Conservation (phyloP, 2,329 filamentous ascomycete species). For the Neonectria coccinea region DNA sequence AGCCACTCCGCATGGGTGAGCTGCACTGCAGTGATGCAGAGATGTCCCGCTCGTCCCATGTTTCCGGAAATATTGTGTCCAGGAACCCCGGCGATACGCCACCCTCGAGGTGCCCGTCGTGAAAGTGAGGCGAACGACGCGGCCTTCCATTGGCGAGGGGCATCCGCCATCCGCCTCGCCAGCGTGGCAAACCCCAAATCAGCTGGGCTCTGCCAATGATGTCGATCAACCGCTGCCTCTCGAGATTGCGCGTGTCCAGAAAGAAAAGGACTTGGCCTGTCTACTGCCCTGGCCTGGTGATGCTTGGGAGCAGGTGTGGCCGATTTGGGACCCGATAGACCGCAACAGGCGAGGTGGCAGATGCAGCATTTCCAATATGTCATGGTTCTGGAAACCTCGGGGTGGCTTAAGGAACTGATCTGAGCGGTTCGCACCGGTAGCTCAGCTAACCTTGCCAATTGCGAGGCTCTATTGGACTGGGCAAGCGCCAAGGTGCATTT, state of each 20-base stretch:
- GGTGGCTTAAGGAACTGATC: conserved; percentile 11
- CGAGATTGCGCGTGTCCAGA: conserved; percentile 9
- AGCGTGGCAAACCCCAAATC: conserved; percentile 46
- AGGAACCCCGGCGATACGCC: conserved; percentile 43
- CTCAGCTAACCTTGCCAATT: conserved; percentile 11
- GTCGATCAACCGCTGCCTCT: conserved; percentile 11
- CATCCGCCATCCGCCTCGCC: conserved; percentile 43
- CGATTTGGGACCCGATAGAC: conserved; percentile 8
- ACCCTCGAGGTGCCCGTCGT: conserved; percentile 32
- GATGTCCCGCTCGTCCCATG: conserved; percentile 41
- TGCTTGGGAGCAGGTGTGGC: conserved; percentile 7
- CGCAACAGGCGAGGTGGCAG: conserved; percentile 14
- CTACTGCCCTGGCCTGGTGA: conserved; percentile 18
- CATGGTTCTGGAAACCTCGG: conserved; percentile 5
- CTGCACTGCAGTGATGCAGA: conserved; percentile 37
- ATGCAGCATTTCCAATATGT: conserved; percentile 9
- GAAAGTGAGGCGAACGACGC: conserved; percentile 47
- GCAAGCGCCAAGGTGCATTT: conserved; percentile 8
- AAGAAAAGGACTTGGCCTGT: conserved; percentile 19
- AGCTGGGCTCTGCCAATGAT: conserved; percentile 37
- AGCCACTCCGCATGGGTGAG: conserved; percentile 36
- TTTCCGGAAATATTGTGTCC: conserved; percentile 38
- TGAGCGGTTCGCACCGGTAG: conserved; percentile 22
- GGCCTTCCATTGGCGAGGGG: conserved; percentile 44
- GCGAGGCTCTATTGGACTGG: conserved; percentile 27